phyloP scores from a whole-genome alignment of 106 monocot species.

The Acanthochlamys bracteata region DNA sequence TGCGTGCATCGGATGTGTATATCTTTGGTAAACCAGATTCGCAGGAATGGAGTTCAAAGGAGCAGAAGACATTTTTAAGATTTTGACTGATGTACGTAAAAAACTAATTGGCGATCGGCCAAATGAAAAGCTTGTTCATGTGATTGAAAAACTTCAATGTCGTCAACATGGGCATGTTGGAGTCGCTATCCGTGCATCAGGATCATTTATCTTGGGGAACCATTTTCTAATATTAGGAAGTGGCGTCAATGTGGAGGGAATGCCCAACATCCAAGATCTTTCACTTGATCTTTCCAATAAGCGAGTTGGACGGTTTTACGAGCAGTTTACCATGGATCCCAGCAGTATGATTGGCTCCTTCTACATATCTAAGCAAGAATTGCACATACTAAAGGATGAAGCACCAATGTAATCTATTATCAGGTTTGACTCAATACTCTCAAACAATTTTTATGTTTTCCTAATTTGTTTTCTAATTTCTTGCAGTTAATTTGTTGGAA shows the following conservation, averaged over 20 bases:
- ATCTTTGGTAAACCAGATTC: constrained; percentile 42
- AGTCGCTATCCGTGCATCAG: constrained; percentile 64
- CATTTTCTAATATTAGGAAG: constrained; percentile 81
- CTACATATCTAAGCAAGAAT: constrained; percentile 53
- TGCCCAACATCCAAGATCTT: constrained; percentile 60
- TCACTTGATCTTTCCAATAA: constrained; percentile 40
- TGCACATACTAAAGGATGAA: constrained; percentile 31
- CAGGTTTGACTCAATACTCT: neutral
- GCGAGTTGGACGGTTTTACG: constrained; percentile 61
- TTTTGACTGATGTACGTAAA: constrained; percentile 48
- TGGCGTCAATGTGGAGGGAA: constrained; percentile 77
- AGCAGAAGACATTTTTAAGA: constrained; percentile 50
- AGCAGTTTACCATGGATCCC: constrained; percentile 73
- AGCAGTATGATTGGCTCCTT: constrained; percentile 56
- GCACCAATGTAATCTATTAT: too few relatives aligned
- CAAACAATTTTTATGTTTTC: too few relatives aligned
- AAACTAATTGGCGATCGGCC: constrained; percentile 60
- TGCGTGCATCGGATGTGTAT: neutral
- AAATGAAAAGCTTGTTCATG: constrained; percentile 74
- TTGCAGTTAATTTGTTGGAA: too few relatives aligned
- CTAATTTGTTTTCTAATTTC: too few relatives aligned
- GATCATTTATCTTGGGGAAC: constrained; percentile 70
- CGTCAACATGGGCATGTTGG: constrained; percentile 43
- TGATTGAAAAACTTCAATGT: constrained; percentile 92
- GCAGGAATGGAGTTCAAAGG: constrained; percentile 49